Evolutionary conservation across 768 basidiomycete genomes (phyloP), one percentile per base, ranked within the genome.

Genomic region (Pulveroboletus sp.): DNA sequence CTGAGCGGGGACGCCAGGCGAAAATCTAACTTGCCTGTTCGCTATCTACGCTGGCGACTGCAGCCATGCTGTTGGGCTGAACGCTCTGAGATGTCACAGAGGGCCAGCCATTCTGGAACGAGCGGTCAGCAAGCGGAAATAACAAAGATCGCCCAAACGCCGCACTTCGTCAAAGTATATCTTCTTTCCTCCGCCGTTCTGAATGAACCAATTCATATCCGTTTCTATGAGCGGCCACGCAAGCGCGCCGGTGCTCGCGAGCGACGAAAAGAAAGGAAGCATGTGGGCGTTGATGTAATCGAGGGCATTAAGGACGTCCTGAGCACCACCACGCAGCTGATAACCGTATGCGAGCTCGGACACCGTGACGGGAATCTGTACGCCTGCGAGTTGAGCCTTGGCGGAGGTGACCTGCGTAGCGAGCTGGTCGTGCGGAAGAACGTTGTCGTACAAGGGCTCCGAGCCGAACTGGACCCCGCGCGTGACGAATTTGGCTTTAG

Each of bases 71-170:
- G 62, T 88, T 89, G 2, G 86, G 79, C 51, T 86, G 71, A 11
- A 89, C 84, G 9, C 78, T 71, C 2, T 62, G 30, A 16, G 76
- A 88, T 1, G 82, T 82, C 40, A 71, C 71, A 0, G 85, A 86
- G 1, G 87, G 86, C 86, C 86, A 89, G 32, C 86, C 85, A 61
- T 87, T 89, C 86, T 88, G 19, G n/a, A 3, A 34, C 40, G 26
- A 41, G 39, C 9, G 2, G 23, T 55, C 16, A 60, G 14, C 11
- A 20, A 29, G 29, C 17, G n/a, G 8, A 32, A 37, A 41, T 8
- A 2, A 11, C 0, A 17, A 22, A 6, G 22, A 24, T 36, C 27
- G 34, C 17, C 36, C 13, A 42, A 19, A 14, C n/a, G 34, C 46
- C 73, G 30, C 35, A 81, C 87, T 76, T 89, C 77, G 56, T 79